These are phyloP conservation scores for Petunia hybrid DNA, from an alignment of 305 asterid genomes.

Conservation along the genomic window DNA sequence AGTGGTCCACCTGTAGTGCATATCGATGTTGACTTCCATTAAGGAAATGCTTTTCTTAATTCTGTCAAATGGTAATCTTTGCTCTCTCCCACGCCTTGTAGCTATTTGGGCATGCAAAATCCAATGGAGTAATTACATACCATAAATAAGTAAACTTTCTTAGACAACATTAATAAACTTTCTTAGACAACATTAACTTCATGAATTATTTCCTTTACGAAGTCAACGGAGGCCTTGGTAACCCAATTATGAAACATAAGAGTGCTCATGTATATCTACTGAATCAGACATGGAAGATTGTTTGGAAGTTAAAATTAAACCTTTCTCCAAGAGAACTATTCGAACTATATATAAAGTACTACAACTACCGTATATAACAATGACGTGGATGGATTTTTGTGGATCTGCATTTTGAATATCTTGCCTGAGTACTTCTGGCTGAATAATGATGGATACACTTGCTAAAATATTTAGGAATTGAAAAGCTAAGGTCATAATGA, in stretches of 20 bases:
- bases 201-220: slow-evolving; percentile 2
- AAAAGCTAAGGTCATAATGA: background rate
- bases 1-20: too few relatives aligned
- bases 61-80: background rate
- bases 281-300: background rate
- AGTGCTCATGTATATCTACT: background rate
- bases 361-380: background rate
- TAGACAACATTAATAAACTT: background rate
- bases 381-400: background rate
- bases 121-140: background rate
- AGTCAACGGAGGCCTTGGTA: background rate
- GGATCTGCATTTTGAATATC: background rate
- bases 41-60: background rate
- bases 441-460: background rate
- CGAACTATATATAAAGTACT: background rate
- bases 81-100: background rate
- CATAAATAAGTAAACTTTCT: background rate
- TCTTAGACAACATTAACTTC: slow-evolving; percentile 20
- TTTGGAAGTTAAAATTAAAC: too few relatives aligned
- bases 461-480: background rate
- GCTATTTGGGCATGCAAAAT: background rate
- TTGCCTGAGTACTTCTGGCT: background rate
- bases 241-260: background rate
- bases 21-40: too few relatives aligned
- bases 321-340: background rate